Evolutionary conservation across 345 rosid genomes (phyloP).

Genomic region (Anastatica hierochuntica): DNA sequence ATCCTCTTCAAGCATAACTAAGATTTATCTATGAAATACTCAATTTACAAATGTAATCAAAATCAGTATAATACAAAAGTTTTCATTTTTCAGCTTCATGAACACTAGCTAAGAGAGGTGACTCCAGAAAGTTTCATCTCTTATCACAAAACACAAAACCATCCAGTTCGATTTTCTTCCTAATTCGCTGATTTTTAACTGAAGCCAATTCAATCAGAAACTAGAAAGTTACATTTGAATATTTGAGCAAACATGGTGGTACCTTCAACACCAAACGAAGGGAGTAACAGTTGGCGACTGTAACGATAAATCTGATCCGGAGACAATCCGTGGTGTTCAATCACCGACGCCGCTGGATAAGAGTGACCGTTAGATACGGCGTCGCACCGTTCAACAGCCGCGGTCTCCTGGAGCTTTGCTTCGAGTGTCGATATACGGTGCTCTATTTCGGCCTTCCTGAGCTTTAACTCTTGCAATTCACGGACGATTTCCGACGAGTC

Average conservation of each 20-base stretch:
- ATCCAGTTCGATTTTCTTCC: too few relatives aligned
- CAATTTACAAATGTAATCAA: too few relatives aligned
- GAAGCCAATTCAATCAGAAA: too few relatives aligned
- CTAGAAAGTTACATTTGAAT: not conserved
- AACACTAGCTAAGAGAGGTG: too few relatives aligned
- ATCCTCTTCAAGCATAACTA: too few relatives aligned
- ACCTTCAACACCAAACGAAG: conserved; percentile 88
- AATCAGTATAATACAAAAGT: too few relatives aligned
- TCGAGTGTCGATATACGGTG: conserved; percentile 51
- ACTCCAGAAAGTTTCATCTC: too few relatives aligned
- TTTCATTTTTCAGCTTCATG: too few relatives aligned
- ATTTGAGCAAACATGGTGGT: not conserved
- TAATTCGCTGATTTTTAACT: too few relatives aligned
- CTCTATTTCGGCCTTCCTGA: conserved; percentile 47
- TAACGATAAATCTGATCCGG: conserved; percentile 73
- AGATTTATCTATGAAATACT: too few relatives aligned
- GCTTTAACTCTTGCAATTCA: conserved; percentile 43
- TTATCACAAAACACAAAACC: too few relatives aligned
- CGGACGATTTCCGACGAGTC: conserved; percentile 23
- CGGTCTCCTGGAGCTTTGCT: conserved; percentile 43
- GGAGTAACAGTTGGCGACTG: conserved; percentile 89
- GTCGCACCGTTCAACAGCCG: conserved; percentile 12
- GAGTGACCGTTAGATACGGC: conserved; percentile 26
- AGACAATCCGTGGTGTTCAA: conserved; percentile 43
- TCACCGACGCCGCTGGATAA: conserved; percentile 18